Base-by-base conservation (phyloP, 352 stramenopile species). In the Globisporangium orthogonon region DNA sequence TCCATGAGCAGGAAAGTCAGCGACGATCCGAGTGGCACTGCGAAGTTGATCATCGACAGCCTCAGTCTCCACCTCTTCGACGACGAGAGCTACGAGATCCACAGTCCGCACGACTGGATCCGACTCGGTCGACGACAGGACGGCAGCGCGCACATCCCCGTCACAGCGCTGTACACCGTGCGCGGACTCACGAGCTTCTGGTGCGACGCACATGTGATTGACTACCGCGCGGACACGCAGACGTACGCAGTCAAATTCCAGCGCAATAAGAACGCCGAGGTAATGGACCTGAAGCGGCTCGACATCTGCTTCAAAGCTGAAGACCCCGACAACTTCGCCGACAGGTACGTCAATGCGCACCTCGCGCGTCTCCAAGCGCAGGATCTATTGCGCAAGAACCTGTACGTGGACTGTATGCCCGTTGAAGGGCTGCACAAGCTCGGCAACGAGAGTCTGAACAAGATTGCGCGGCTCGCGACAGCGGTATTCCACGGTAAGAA, bases 391-490 rank as follows among this genome's bases (percentile, higher is more conserved):
- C 71, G 83, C 2, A 87, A 89, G 61, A 91, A 78, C 40, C 61
- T 93, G n/a, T 93, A 93, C 60, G 63, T 94, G 23, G 84, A 94
- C 58, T 94, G 83, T 51, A 94, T 94, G 83, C 80, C 84, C 7
- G 57, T 89, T 1, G 84, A 92, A 55, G 83, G 88, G 41, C 69
- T 94, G 0, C 83, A 91, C 62, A 91, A 92, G 58, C 65, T 94
- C 3, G 83, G 81, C 0, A 87, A 87, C 44, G 83, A 88, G 17
- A 90, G 81, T 52, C 47, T 94, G 4, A 83, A 77, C 53, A 89
- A 89, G 56, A 94, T 94, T 23, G 63, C 87, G 33, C 73, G 71
- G 0, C 66, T 91, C 4, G 78, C 84, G 7, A 90, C 81, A 0
- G 51, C 68, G 1, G 60, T 82, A 11, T 91, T 93, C 60, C 76